Base-by-base conservation (phyloP, 2,329 filamentous ascomycete species). In the Cercospora sp. region DNA sequence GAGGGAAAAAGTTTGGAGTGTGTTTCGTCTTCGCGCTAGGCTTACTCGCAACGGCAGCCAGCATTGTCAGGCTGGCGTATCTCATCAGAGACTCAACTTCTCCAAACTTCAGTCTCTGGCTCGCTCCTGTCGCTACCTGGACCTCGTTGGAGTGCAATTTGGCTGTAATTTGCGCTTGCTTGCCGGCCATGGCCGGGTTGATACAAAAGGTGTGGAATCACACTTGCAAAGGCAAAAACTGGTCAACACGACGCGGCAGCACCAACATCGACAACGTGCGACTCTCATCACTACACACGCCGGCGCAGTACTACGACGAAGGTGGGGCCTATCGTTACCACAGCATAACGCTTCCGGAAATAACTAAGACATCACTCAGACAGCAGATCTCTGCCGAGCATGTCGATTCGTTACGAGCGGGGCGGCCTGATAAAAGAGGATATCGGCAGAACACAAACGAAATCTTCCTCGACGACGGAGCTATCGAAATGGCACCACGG, bases 91-190 rank as follows among this genome's bases (percentile, higher is more conserved):
- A 62, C 12, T 63, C 58, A 10, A 51, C 36, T 18, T 31, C 57
- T 7, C 20, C 33, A 2, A 71, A 71, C 26, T 62, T 66, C 18
- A 71, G 58, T 45, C 71, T 40, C 23, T 58, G 63, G 61, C 65
- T 64, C 40, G 64, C 60, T 58, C 42, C 45, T 16, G 57, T 72
- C 18, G 67, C 65, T 30, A 63, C 64, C 48, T 71, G 62, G 67
- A 69, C 62, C 28, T 58, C 48, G 7, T 40, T 71, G 18, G 69
- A 72, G 28, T 60, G 61, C 65, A 66, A 67, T 42, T 48, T 69
- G 4, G 70, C 64, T 8, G 42, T 71, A 33, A 68, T 69, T 31
- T 71, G 67, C 61, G 67, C 69, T n/a, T 71, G 70, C 65, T 60
- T 71, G 30, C 67, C 69, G 3, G 59, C 40, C 13, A 65, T 71